Conservation (phyloP, 202 grass and related monocot genomes). For the Digitaria exilis region DNA sequence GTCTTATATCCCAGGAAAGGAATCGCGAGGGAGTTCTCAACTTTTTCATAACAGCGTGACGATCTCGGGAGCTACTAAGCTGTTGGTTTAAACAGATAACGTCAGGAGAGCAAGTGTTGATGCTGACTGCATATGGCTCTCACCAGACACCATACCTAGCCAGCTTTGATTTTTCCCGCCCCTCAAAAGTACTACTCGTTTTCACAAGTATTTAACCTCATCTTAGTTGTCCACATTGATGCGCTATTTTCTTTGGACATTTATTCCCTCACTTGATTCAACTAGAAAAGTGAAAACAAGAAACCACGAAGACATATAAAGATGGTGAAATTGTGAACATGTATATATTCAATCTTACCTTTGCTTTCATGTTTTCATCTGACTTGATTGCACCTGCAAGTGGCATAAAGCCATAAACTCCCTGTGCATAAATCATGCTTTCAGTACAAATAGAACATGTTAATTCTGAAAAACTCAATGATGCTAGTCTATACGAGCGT, state of each 20-base stretch:
- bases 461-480: background rate
- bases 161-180: too few relatives aligned
- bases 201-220: background rate
- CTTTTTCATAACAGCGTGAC: background rate
- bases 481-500: background rate
- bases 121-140: too few relatives aligned
- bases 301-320: background rate
- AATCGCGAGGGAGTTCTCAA: background rate
- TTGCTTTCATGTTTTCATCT: background rate
- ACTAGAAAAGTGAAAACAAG: background rate
- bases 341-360: background rate
- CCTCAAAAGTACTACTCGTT: background rate
- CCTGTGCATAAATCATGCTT: constrained; percentile 13
- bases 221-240: background rate
- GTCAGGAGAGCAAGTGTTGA: too few relatives aligned
- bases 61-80: background rate
- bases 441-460: background rate
- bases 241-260: background rate
- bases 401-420: background rate
- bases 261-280: background rate
- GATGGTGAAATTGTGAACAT: background rate
- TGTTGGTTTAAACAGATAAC: too few relatives aligned
- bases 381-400: constrained; percentile 20
- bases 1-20: too few relatives aligned
- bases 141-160: too few relatives aligned